These are phyloP conservation scores for Fraxinus pennsylvanica DNA, from an alignment of 257 asterid species.

Conservation along the genomic window DNA sequence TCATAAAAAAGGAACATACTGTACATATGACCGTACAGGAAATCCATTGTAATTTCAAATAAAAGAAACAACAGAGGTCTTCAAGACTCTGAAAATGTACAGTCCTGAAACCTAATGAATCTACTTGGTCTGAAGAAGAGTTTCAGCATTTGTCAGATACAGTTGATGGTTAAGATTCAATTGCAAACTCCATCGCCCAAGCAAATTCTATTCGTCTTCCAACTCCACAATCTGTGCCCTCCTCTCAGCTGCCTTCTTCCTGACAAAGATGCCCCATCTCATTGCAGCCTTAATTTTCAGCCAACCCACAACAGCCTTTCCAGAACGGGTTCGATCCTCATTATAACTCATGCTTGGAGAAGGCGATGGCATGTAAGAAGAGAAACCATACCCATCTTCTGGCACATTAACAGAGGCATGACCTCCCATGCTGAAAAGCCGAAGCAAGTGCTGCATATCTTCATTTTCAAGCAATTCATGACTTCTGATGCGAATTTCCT, in stretches of 20 bases:
- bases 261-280: conserved; percentile 97
- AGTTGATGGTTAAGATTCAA: conserved; percentile 14
- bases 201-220: conserved; percentile 62
- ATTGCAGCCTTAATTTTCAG: conserved; percentile 94
- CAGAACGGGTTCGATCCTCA: conserved; percentile 66
- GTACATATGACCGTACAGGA: conserved; percentile 47
- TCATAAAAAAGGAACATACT: conserved; percentile 31
- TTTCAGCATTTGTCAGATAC: conserved; percentile 22
- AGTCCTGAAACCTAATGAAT: conserved; percentile 29
- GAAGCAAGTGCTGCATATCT: conserved; percentile 92
- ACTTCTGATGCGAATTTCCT: conserved; percentile 85
- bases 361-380: conserved; percentile 63
- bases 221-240: conserved; percentile 89
- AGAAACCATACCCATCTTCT: conserved; percentile 64
- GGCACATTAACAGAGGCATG: conserved; percentile 42
- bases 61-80: conserved; percentile 23
- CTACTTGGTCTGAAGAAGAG: conserved; percentile 13
- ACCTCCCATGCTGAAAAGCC: conserved; percentile 86
- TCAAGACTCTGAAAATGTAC: conserved; percentile 28
- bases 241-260: conserved; percentile 98
- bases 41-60: conserved; percentile 4
- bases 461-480: conserved; percentile 91
- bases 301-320: conserved; percentile 97
- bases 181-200: conserved; percentile 2
- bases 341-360: conserved; percentile 55